Percentiles rank a stretch among this genome's conserved stretches.
Conservation (phyloP, 495 filamentous ascomycete genomes). For the Letharia lupina region DNA sequence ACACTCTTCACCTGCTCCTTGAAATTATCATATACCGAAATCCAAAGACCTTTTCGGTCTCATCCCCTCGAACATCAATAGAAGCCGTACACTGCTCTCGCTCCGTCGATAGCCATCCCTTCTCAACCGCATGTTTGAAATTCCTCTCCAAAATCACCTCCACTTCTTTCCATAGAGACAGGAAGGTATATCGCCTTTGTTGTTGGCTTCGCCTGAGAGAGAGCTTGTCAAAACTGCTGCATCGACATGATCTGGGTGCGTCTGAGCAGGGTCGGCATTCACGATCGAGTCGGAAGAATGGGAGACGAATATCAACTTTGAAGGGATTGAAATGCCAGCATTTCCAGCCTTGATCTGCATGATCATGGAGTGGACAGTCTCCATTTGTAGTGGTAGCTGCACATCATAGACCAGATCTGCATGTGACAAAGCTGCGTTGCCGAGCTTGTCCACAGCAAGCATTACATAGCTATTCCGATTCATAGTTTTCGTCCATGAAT, state of each 20-base stretch:
- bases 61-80: too few species aligned
- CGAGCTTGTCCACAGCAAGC: slow-evolving; percentile 29
- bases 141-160: too few species aligned
- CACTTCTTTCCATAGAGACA: too few species aligned
- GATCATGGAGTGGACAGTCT: slow-evolving; percentile 22
- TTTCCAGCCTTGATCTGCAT: neutral
- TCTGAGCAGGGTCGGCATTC: slow-evolving; percentile 15
- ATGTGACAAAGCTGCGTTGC: slow-evolving; percentile 23
- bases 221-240: slow-evolving; percentile 23
- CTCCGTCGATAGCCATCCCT: too few species aligned
- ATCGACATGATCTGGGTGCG: slow-evolving; percentile 23
- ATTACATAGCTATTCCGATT: slow-evolving; percentile 24
- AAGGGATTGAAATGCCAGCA: neutral
- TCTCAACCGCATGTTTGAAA: too few species aligned
- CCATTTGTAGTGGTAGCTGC: slow-evolving; percentile 23
- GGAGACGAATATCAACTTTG: slow-evolving; percentile 19
- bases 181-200: slow-evolving; percentile 1
- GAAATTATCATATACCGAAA: too few species aligned
- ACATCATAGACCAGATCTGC: slow-evolving; percentile 21
- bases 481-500: neutral
- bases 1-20: too few species aligned
- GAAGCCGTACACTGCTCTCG: too few species aligned
- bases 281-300: slow-evolving; percentile 27
- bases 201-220: neutral
- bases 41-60: too few species aligned